Evolutionary conservation across 495 filamentous ascomycete genomes (phyloP).

Genomic region (Amniculicola lignicola): DNA sequence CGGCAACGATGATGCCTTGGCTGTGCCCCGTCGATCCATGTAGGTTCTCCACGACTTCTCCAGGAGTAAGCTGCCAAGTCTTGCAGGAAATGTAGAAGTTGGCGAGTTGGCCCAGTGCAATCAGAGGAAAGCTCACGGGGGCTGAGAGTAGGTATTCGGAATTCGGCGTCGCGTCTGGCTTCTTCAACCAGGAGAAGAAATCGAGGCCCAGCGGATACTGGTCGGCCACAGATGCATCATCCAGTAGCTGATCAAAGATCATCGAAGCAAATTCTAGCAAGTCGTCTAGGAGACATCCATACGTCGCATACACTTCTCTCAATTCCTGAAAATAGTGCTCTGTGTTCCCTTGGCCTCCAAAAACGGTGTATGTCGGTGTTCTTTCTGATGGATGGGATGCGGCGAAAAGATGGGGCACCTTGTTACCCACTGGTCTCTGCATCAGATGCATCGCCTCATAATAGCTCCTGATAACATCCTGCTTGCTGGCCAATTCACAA

Average conservation of each 20-base stretch:
- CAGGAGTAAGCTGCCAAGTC: conserved; percentile 34
- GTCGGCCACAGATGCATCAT: conserved; percentile 2
- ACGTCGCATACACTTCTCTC: conserved; percentile 17
- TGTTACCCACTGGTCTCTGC: conserved; percentile 5
- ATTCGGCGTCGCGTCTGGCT: conserved; percentile 21
- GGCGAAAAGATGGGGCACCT: conserved; percentile 12
- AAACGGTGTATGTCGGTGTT: conserved; percentile 15
- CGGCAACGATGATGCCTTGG: conserved; percentile 38
- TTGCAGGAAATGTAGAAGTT: conserved; percentile 37
- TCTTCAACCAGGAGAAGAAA: conserved; percentile 34
- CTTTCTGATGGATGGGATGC: conserved; percentile 13
- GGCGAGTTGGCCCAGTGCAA: conserved; percentile 37
- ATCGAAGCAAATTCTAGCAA: conserved; percentile 11
- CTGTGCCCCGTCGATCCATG: conserved; percentile 40
- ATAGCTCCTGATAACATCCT: conserved; percentile 19
- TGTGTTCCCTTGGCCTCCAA: conserved; percentile 29
- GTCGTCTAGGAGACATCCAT: conserved; percentile 16
- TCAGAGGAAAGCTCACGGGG: conserved; percentile 41
- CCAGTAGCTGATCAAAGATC: conserved; percentile 16
- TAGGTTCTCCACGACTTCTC: conserved; percentile 31
- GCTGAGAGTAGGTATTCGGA: conserved; percentile 32
- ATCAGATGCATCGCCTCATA: conserved; percentile 17
- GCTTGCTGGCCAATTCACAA: conserved; percentile 4
- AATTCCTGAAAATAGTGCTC: conserved; percentile 21
- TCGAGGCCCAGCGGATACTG: conserved; percentile 24